A percentile compares a stretch with the other conserved stretches of the same genome.
phyloP scores from a whole-genome alignment of 2,329 filamentous ascomycete genomes.

The Apiospora pterosperma region DNA sequence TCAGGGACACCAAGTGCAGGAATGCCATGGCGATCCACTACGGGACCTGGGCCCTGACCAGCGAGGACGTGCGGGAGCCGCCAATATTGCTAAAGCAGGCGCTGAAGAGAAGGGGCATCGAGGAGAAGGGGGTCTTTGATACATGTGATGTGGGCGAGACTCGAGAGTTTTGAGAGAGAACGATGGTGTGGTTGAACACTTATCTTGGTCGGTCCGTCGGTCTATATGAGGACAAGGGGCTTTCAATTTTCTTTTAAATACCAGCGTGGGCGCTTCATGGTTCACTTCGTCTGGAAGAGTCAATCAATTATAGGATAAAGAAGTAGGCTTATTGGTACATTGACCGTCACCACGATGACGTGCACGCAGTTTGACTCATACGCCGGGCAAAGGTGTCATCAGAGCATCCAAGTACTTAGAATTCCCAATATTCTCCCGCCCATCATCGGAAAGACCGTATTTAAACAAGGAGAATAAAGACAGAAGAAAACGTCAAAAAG shows the following conservation, averaged over 20 bases:
- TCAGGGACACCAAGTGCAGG: conserved; percentile 75
- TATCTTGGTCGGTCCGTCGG: no score
- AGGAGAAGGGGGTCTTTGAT: conserved; percentile 74
- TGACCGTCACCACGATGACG: neutral
- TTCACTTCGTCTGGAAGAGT: no score
- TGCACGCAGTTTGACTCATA: neutral
- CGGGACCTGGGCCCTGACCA: conserved; percentile 85
- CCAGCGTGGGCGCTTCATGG: no score
- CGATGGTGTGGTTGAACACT: neutral
- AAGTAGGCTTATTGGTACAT: no score
- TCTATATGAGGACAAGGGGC: no score
- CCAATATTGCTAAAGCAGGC: conserved; percentile 70
- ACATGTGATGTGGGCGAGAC: conserved; percentile 83
- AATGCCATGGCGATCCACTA: conserved; percentile 86
- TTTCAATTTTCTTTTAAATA: no score
- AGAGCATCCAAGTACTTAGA: neutral
- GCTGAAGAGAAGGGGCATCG: conserved; percentile 61
- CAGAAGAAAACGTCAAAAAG: neutral
- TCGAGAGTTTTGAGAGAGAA: conserved; percentile 58
- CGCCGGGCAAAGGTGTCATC: neutral
- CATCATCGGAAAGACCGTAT: neutral
- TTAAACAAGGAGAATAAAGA: neutral
- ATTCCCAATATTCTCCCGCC: neutral
- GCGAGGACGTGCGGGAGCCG: conserved; percentile 83
- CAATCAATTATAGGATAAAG: no score